phyloP scores from a whole-genome alignment of 768 basidiomycete species.

The Rickenella mellea region DNA sequence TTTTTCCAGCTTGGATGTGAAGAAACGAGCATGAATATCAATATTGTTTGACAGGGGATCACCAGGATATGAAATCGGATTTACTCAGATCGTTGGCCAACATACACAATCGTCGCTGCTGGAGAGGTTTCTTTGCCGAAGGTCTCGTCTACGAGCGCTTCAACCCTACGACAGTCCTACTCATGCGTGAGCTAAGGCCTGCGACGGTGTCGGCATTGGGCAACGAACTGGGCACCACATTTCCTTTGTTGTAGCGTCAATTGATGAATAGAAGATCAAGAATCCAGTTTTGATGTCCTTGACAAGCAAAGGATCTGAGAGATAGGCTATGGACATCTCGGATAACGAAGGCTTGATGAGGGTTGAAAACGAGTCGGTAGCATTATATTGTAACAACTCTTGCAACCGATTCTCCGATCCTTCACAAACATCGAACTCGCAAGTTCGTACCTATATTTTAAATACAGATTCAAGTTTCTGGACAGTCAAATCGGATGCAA shows the following conservation, averaged over 20 bases:
- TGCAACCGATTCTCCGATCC: too few species aligned
- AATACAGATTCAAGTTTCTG: too few species aligned
- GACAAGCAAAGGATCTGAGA: too few species aligned
- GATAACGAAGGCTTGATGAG: too few species aligned
- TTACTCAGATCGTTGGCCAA: slow-evolving; percentile 57
- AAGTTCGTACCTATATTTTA: too few species aligned
- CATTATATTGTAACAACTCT: too few species aligned
- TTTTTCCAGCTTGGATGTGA: slow-evolving; percentile 53
- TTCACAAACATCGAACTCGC: too few species aligned
- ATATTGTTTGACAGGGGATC: not conserved
- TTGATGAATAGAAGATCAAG: slow-evolving; percentile 64
- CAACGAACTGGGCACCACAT: slow-evolving; percentile 64
- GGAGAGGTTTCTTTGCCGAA: slow-evolving; percentile 39
- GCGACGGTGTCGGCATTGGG: not conserved
- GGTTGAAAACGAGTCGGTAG: too few species aligned
- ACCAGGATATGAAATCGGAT: slow-evolving; percentile 17
- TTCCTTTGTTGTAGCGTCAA: slow-evolving; percentile 42
- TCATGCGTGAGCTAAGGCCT: not conserved
- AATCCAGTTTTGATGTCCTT: too few species aligned
- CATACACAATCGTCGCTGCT: slow-evolving; percentile 53
- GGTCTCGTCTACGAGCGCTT: slow-evolving; percentile 39
- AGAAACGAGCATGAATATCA: not conserved
- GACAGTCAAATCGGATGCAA: too few species aligned
- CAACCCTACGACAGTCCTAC: slow-evolving; percentile 63
- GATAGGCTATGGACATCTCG: too few species aligned